Evolutionary conservation across 2,329 filamentous ascomycete genomes (phyloP).

Genomic region (Colletotrichum godetiae): DNA sequence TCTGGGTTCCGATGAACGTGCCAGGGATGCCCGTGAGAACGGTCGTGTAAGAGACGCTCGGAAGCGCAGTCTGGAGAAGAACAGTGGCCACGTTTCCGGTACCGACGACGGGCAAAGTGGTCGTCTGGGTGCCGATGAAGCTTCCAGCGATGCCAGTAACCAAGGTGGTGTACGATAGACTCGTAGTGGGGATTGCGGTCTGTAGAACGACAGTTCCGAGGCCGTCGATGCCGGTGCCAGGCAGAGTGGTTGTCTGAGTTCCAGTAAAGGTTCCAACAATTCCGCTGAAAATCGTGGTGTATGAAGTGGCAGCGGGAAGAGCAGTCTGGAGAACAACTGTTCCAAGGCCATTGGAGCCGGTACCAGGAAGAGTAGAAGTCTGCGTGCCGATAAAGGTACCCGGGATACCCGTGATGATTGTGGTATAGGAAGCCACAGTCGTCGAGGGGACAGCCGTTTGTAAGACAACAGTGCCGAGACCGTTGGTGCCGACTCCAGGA

Average conservation of each 20-base stretch:
- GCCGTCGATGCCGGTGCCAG: not conserved
- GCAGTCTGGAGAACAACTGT: slow-evolving; percentile 20
- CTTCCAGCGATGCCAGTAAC: slow-evolving; percentile 8
- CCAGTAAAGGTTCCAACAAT: slow-evolving; percentile 12
- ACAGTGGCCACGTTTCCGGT: not conserved
- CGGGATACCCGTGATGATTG: not conserved
- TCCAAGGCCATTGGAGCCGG: not conserved
- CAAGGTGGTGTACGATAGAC: slow-evolving; percentile 5
- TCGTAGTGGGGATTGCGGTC: slow-evolving; percentile 16
- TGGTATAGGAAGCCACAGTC: not conserved
- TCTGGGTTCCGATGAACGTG: not conserved
- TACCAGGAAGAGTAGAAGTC: not conserved
- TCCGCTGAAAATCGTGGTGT: slow-evolving; percentile 10
- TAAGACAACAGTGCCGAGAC: slow-evolving; percentile 3
- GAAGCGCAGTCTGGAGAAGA: slow-evolving; percentile 14
- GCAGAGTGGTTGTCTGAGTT: slow-evolving; percentile 8
- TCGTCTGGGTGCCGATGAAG: slow-evolving; percentile 2
- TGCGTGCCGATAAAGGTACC: slow-evolving; percentile 5
- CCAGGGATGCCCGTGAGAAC: not conserved
- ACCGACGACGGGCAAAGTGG: slow-evolving; percentile 1
- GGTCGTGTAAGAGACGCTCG: not conserved
- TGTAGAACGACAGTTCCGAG: slow-evolving; percentile 12
- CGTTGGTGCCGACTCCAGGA: not conserved
- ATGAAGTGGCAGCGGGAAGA: not conserved
- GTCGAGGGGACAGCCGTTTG: slow-evolving; percentile 1